Conservation (phyloP, 2,329 filamentous ascomycete genomes). For the Reticulascus tulasneorum region DNA sequence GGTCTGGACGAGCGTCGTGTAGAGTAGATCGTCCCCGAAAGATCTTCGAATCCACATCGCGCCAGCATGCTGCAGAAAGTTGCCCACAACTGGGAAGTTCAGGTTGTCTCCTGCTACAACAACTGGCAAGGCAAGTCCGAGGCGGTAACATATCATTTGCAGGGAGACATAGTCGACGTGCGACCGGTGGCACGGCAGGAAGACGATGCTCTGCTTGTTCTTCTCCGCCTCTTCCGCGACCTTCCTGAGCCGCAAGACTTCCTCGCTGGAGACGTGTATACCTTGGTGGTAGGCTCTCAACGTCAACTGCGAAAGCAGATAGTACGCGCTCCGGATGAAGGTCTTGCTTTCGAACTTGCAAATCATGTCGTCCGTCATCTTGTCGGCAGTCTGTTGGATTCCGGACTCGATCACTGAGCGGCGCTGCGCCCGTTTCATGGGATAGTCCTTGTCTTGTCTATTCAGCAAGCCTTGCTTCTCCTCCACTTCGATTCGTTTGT, state of each 20-base stretch:
- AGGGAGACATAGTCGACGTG: slow-evolving; percentile 96
- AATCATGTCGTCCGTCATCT: slow-evolving; percentile 92
- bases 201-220: slow-evolving; percentile 93
- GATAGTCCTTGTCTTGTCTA: slow-evolving; percentile 50
- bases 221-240: slow-evolving; percentile 79
- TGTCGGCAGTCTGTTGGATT: slow-evolving; percentile 76
- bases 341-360: slow-evolving; percentile 96
- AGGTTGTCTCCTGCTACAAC: slow-evolving; percentile 95
- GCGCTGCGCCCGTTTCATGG: slow-evolving; percentile 48
- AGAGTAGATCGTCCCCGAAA: slow-evolving; percentile 88
- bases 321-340: slow-evolving; percentile 92
- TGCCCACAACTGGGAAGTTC: slow-evolving; percentile 86
- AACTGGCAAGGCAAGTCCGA: slow-evolving; percentile 83
- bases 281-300: slow-evolving; percentile 94
- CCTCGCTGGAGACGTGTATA: slow-evolving; percentile 93
- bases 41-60: slow-evolving; percentile 94
- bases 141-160: slow-evolving; percentile 90
- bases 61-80: slow-evolving; percentile 90
- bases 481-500: slow-evolving; percentile 70
- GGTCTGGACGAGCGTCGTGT: slow-evolving; percentile 87
- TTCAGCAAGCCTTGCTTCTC: slow-evolving; percentile 67
- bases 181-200: slow-evolving; percentile 88
- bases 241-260: slow-evolving; percentile 75
- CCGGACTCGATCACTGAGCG: slow-evolving; percentile 65
- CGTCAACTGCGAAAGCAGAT: slow-evolving; percentile 79